These are phyloP conservation scores for Ascochyta fabae DNA, from an alignment of 2,329 filamentous ascomycete genomes.

Conservation along the genomic window DNA sequence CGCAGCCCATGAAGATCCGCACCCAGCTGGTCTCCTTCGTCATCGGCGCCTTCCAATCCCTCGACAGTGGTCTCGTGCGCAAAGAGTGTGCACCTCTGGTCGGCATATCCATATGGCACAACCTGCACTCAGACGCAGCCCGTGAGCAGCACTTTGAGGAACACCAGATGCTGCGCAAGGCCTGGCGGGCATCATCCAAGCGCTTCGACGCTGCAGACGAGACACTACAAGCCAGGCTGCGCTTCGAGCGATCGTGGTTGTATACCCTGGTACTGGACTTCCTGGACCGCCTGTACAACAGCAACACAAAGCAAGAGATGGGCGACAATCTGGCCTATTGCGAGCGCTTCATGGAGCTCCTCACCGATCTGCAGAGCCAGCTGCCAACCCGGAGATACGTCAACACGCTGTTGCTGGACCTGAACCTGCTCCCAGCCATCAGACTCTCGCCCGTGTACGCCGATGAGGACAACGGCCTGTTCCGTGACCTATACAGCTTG, in stretches of 20 bases:
- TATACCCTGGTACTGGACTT: constrained; percentile 87
- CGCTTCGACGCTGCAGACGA: constrained; percentile 88
- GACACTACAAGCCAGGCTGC: constrained; percentile 74
- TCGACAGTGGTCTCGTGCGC: constrained; percentile 85
- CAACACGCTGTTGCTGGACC: constrained; percentile 83
- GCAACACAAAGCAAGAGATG: constrained; percentile 42
- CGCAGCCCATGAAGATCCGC: constrained; percentile 58
- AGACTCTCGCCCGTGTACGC: constrained; percentile 79
- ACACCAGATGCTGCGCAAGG: constrained; percentile 77
- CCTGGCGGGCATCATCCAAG: constrained; percentile 87
- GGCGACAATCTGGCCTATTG: constrained; percentile 78
- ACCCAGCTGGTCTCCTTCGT: constrained; percentile 89
- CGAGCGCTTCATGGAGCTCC: constrained; percentile 89
- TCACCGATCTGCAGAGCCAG: constrained; percentile 91
- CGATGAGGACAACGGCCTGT: constrained; percentile 73
- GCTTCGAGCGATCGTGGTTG: constrained; percentile 93
- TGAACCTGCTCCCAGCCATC: constrained; percentile 81
- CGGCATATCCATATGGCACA: constrained; percentile 95
- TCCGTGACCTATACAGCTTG: constrained; percentile 82
- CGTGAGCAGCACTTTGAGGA: constrained; percentile 77
- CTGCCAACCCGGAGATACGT: constrained; percentile 92
- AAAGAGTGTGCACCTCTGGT: constrained; percentile 97
- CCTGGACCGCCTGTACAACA: constrained; percentile 70
- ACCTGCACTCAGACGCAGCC: constrained; percentile 77
- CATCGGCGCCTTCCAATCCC: constrained; percentile 89